phyloP scores from a whole-genome alignment of 176 grass and related monocot species.

The Thalia dealbata region DNA sequence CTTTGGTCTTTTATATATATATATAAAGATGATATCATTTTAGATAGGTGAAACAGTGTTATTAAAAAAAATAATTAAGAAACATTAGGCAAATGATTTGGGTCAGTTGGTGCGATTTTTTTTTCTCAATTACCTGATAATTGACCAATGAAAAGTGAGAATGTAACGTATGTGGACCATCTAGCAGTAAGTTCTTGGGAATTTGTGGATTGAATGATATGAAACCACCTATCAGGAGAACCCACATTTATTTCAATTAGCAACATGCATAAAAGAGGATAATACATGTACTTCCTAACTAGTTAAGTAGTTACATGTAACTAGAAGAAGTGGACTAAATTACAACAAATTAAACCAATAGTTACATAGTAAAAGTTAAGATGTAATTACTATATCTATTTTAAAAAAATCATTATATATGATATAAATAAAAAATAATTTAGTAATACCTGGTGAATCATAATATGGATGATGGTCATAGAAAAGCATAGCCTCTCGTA shows the following conservation, averaged over 20 bases:
- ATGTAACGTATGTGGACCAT: conserved; percentile 61
- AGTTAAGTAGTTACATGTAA: too few relatives aligned
- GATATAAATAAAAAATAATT: too few relatives aligned
- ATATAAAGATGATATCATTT: too few relatives aligned
- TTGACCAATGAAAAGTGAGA: conserved; percentile 86
- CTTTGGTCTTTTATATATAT: too few relatives aligned
- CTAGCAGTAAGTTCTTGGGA: conserved; percentile 69
- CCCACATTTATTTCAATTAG: too few relatives aligned
- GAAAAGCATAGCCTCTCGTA: conserved; percentile 90
- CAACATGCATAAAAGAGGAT: not conserved
- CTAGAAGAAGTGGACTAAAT: too few relatives aligned
- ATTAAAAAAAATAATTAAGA: too few relatives aligned
- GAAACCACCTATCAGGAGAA: conserved; percentile 50
- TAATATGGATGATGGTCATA: conserved; percentile 73
- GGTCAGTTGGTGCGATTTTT: not conserved
- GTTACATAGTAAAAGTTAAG: too few relatives aligned
- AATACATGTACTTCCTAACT: not conserved
- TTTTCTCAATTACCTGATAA: conserved; percentile 45
- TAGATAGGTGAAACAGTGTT: too few relatives aligned
- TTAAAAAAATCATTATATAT: too few relatives aligned
- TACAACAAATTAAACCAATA: too few relatives aligned
- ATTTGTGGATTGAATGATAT: conserved; percentile 83
- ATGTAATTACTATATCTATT: not conserved
- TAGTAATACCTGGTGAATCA: conserved; percentile 49
- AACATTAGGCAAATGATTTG: too few relatives aligned